phyloP scores from a whole-genome alignment of 805 yeast species.

The Groenewaldozyma tartarivorans region DNA sequence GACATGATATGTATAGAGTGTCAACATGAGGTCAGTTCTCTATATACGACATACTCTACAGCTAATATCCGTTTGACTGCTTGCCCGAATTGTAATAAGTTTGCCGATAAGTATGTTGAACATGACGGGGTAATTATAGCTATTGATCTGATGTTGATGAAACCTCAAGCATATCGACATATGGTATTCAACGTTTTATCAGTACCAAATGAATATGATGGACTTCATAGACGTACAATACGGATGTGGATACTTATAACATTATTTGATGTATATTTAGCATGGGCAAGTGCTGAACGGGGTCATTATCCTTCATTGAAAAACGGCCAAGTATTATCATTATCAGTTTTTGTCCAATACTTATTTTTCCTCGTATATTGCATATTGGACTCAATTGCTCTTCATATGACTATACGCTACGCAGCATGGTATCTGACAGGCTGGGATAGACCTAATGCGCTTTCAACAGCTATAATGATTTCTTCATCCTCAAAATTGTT shows the following conservation, averaged over 20 bases:
- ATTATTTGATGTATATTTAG: slow-evolving; percentile 79
- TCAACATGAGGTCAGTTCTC: slow-evolving; percentile 49
- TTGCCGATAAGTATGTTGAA: slow-evolving; percentile 88
- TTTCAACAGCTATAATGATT: slow-evolving; percentile 61
- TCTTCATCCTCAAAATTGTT: slow-evolving; percentile 74
- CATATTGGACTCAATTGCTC: slow-evolving; percentile 25
- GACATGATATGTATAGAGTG: slow-evolving; percentile 88
- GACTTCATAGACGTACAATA: slow-evolving; percentile 17
- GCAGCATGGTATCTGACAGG: slow-evolving; percentile 26
- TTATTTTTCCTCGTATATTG: slow-evolving; percentile 28
- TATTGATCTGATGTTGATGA: slow-evolving; percentile 72
- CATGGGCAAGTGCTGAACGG: slow-evolving; percentile 84
- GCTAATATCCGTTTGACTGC: slow-evolving; percentile 72
- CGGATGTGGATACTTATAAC: slow-evolving; percentile 54
- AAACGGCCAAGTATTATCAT: slow-evolving; percentile 13
- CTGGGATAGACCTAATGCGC: slow-evolving; percentile 32
- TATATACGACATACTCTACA: slow-evolving; percentile 65
- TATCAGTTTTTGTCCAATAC: slow-evolving; percentile 30
- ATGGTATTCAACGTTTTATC: slow-evolving; percentile 60
- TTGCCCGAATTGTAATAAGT: slow-evolving; percentile 59
- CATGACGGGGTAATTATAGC: slow-evolving; percentile 76
- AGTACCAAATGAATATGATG: slow-evolving; percentile 9
- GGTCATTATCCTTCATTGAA: slow-evolving; percentile 27
- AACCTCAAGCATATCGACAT: slow-evolving; percentile 75
- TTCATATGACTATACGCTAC: slow-evolving; percentile 29